Percentiles rank a stretch among this genome's conserved stretches.
These are phyloP conservation scores for Erythrobasidium hasegawianum DNA, from an alignment of 1,284 basidiomycete genomes.

Conservation along the genomic window DNA sequence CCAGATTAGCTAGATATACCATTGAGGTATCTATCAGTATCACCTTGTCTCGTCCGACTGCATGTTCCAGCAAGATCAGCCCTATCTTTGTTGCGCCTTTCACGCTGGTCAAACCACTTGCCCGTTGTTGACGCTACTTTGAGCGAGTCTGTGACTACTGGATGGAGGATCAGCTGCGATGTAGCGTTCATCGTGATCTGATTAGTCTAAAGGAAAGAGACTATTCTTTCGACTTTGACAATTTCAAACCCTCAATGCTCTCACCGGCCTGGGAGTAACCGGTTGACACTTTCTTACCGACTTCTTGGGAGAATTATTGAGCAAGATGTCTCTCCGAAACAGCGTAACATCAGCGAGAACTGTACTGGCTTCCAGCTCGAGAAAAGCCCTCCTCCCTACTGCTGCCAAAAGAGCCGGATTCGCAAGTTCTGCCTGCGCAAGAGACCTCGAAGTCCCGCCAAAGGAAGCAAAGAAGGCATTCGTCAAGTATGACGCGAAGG, in stretches of 20 bases:
- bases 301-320: not conserved
- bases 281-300: too few species aligned
- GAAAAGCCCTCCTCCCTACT: not conserved
- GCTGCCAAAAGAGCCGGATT: conserved; percentile 13
- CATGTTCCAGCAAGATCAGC: not conserved
- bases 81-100: not conserved
- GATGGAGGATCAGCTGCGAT: conserved; percentile 77
- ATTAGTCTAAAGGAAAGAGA: not conserved
- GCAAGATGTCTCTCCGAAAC: conserved; percentile 3
- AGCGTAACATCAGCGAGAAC: not conserved
- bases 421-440: not conserved
- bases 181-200: conserved; percentile 2
- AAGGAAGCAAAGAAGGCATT: conserved; percentile 25
- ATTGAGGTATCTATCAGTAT: too few species aligned
- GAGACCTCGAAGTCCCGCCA: conserved; percentile 15
- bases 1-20: too few species aligned
- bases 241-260: too few species aligned
- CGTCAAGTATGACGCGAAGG: conserved; percentile 41
- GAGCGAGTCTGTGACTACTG: conserved; percentile 67
- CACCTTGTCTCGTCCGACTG: conserved; percentile 83
- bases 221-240: not conserved
- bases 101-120: conserved; percentile 20
- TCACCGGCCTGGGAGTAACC: too few species aligned
- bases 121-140: conserved; percentile 71
- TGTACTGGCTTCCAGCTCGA: too few species aligned